Conservation (phyloP, 257 asterid genomes). For the Linaria vulgaris region DNA sequence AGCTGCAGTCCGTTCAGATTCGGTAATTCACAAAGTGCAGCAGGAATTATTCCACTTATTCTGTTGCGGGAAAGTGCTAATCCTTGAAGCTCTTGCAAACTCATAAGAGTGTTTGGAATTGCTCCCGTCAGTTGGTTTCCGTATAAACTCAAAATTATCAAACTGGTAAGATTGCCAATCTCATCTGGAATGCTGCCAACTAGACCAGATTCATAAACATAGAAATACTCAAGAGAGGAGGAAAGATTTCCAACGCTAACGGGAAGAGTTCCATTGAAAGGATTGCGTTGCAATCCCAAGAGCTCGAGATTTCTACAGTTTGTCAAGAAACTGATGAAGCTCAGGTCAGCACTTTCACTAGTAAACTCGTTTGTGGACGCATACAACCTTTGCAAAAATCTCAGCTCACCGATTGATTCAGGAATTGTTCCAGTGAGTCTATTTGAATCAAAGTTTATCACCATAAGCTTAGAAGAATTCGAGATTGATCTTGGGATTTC, state of each 20-base stretch:
- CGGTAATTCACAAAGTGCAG: not conserved
- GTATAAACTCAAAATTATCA: not conserved
- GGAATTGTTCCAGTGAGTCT: slow-evolving; percentile 32
- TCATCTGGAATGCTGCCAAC: slow-evolving; percentile 22
- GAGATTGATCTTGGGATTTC: slow-evolving; percentile 32
- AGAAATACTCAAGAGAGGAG: slow-evolving; percentile 14
- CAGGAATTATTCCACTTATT: slow-evolving; percentile 19
- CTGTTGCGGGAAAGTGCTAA: not conserved
- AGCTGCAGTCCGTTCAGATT: not conserved
- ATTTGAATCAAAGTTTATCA: slow-evolving; percentile 3
- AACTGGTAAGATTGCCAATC: slow-evolving; percentile 26
- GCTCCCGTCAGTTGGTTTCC: slow-evolving; percentile 19
- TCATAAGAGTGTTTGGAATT: slow-evolving; percentile 11
- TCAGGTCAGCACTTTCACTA: slow-evolving; percentile 20
- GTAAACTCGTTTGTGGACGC: not conserved
- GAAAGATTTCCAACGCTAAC: slow-evolving; percentile 29
- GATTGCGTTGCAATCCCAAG: not conserved
- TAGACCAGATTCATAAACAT: not conserved
- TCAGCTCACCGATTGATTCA: slow-evolving; percentile 28
- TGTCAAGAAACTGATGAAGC: slow-evolving; percentile 26
- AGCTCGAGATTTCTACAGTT: slow-evolving; percentile 6
- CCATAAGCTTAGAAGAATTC: slow-evolving; percentile 26
- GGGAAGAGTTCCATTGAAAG: slow-evolving; percentile 24
- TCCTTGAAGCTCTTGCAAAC: slow-evolving; percentile 19
- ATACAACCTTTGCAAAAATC: not conserved